Evolutionary conservation across 2,329 filamentous ascomycete genomes (phyloP), one percentile per base, ranked within the genome.

Genomic region (Ophiocordyceps unilateralis): DNA sequence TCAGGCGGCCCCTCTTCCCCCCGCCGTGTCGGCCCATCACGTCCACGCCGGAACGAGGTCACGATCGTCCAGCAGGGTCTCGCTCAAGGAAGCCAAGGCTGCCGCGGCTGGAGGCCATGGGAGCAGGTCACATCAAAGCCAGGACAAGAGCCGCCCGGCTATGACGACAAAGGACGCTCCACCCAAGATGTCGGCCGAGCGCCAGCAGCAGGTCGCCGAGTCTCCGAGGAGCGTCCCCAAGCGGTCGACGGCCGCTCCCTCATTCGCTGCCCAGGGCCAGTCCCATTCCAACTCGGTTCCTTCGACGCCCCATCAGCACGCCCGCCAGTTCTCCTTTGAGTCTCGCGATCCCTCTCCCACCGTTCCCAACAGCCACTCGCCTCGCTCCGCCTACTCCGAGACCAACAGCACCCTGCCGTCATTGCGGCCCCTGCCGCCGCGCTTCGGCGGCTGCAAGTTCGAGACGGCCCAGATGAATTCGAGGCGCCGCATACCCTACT

Each of bases 401-500:
- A 83, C 85, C 21, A 88, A 85, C 55, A 78, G 82, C 49, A 71
- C 76, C 26, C 66, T 86, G 46, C 76, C 81, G 2, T 79, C 81
- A 8, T 63, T 83, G 46, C 74, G 78, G 46, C 76, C 78, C 46
- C 68, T 79, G 19, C 76, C 77, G 21, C 70, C 71, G 10, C 67
- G 67, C 23, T 58, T 66, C 49, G 68, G 73, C 46, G 72, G 76
- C 53, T 98, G 91, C 66, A 84, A 81, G 56, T 95, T 83, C 63
- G 91, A 98, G 67, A 93, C 85, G 12, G 82, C 81, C 20, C 76
- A 87, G 58, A 79, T 85, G 21, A 79, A 83, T 57, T 82, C 83
- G 41, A 79, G 85, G 53, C 74, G 91, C 58, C 75, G 91, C 53
- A 93, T 98, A 71, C 85, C 86, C 19, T 98, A 98, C 65, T 87